These are phyloP conservation scores for Phoma sp. DNA, from an alignment of 2,329 filamentous ascomycete genomes.

Conservation along the genomic window DNA sequence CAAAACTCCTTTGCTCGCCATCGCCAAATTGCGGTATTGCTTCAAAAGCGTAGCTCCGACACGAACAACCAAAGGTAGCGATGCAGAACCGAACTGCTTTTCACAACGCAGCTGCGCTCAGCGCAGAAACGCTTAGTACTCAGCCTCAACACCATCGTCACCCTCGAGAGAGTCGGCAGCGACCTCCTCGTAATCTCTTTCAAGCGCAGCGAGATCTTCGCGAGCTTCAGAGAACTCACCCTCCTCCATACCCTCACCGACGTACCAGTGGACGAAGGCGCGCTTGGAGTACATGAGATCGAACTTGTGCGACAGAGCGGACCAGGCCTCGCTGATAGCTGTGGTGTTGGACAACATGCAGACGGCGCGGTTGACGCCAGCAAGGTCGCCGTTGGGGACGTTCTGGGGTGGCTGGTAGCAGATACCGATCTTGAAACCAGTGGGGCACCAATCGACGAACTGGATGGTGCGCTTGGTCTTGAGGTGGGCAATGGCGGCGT, in stretches of 20 bases:
- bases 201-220: conserved; percentile 95
- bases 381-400: conserved; percentile 95
- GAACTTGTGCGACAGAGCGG: conserved; percentile 95
- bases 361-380: conserved; percentile 97
- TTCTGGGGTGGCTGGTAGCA: conserved; percentile 98
- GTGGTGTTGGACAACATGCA: conserved; percentile 99
- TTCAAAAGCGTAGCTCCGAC: conserved; percentile 31
- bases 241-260: conserved; percentile 99
- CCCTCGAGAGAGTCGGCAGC: conserved; percentile 90
- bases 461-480: conserved; percentile 99
- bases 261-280: conserved; percentile 99
- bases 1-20: conserved; percentile 31
- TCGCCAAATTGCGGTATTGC: conserved; percentile 24
- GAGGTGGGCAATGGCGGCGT: conserved; percentile 89
- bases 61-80: conserved; percentile 35
- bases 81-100: conserved; percentile 33
- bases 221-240: conserved; percentile 99
- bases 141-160: conserved; percentile 83
- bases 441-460: conserved; percentile 99
- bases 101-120: conserved; percentile 25
- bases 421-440: conserved; percentile 99
- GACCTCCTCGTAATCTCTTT: conserved; percentile 98
- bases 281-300: conserved; percentile 99
- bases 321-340: conserved; percentile 98
- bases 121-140: conserved; percentile 71